Evolutionary conservation across 805 yeast genomes (phyloP).

Genomic region (Metschnikowia similis): DNA sequence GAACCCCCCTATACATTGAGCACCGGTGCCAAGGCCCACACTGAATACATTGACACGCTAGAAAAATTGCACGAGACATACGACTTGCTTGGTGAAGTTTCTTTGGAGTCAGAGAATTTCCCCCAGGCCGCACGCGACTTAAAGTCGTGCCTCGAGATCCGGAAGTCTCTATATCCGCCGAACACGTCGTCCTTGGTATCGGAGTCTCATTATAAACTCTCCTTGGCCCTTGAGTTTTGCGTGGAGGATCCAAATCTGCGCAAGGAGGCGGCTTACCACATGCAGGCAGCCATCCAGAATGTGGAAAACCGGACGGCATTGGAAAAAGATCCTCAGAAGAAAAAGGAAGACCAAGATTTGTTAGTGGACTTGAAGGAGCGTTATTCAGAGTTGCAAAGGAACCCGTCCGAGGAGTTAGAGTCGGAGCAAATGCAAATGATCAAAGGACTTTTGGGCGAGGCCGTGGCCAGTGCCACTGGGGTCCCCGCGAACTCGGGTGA

Average conservation of each 20-base stretch:
- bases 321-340: slow-evolving; percentile 35
- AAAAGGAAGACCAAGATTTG: slow-evolving; percentile 42
- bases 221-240: slow-evolving; percentile 72
- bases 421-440: slow-evolving; percentile 51
- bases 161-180: slow-evolving; percentile 47
- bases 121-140: slow-evolving; percentile 73
- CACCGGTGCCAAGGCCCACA: slow-evolving; percentile 27
- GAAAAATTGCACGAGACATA: slow-evolving; percentile 67
- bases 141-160: slow-evolving; percentile 49
- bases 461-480: slow-evolving; percentile 16
- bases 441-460: slow-evolving; percentile 55
- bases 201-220: slow-evolving; percentile 76
- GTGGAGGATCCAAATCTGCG: slow-evolving; percentile 48
- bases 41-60: slow-evolving; percentile 33
- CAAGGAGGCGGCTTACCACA: slow-evolving; percentile 49
- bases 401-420: slow-evolving; percentile 46
- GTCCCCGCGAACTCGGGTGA: slow-evolving; percentile 1
- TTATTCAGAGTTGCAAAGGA: slow-evolving; percentile 49
- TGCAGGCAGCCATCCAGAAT: slow-evolving; percentile 47
- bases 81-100: slow-evolving; percentile 82
- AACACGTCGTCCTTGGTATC: slow-evolving; percentile 56
- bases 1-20: slow-evolving; percentile 27
- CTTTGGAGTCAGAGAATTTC: slow-evolving; percentile 86
- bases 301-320: slow-evolving; percentile 39
- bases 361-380: slow-evolving; percentile 55